phyloP scores from a whole-genome alignment of 208 protist species.

The Wallacemonas sp. region DNA sequence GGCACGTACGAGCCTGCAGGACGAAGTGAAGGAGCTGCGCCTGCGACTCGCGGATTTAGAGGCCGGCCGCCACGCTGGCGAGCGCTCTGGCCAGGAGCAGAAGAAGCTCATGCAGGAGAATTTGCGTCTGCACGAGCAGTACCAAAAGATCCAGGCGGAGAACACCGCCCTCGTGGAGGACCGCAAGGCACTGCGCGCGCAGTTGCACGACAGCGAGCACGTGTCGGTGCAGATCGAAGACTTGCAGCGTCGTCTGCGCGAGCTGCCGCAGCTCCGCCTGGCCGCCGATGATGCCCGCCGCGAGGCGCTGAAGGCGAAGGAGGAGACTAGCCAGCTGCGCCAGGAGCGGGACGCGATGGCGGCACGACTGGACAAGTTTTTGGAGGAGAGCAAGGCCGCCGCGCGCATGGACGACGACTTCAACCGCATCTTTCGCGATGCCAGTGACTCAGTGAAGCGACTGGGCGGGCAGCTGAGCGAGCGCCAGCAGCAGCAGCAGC shows the following conservation, averaged over 20 bases:
- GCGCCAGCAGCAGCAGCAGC: conserved; percentile 27
- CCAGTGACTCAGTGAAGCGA: conserved; percentile 48
- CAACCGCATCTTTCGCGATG: conserved; percentile 56
- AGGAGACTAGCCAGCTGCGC: conserved; percentile 65
- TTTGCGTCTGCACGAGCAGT: conserved; percentile 63
- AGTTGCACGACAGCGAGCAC: conserved; percentile 29
- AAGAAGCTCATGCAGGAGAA: conserved; percentile 73
- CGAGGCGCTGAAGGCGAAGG: conserved; percentile 51
- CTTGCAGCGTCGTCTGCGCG: conserved; percentile 56
- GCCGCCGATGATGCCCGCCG: conserved; percentile 60
- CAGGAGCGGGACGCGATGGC: conserved; percentile 72
- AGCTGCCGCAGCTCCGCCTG: conserved; percentile 64
- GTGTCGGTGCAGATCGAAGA: conserved; percentile 62
- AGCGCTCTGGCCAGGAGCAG: conserved; percentile 48
- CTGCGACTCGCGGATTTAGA: conserved; percentile 47
- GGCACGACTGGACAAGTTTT: conserved; percentile 59
- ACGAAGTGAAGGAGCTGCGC: conserved; percentile 54
- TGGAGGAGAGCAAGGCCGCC: conserved; percentile 58
- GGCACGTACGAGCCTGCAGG: conserved; percentile 46
- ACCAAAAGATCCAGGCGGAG: conserved; percentile 58
- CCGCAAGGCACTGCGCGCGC: conserved; percentile 33
- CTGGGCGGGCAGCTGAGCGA: conserved; percentile 47
- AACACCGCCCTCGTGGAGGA: conserved; percentile 46
- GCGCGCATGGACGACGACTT: conserved; percentile 56
- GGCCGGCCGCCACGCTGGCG: conserved; percentile 26